Percentiles rank a stretch among this genome's conserved stretches.
phyloP scores from a whole-genome alignment of 257 asterid species.

The Echites panduratus region DNA sequence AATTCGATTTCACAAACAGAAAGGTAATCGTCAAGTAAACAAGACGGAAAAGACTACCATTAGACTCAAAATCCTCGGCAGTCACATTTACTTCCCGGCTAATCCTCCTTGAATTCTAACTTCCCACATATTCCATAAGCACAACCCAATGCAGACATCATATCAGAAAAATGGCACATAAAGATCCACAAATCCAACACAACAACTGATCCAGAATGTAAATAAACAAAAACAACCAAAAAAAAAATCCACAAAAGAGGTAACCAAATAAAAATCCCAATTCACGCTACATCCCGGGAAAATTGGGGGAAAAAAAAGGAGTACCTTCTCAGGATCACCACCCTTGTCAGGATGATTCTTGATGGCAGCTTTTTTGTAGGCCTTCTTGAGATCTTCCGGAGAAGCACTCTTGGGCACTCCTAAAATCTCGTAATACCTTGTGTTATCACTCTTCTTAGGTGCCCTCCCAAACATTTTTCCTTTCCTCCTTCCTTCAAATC shows the following conservation, averaged over 20 bases:
- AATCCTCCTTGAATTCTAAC: neutral
- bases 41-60: too few species aligned
- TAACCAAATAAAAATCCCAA: neutral
- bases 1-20: too few species aligned
- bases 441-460: conserved; percentile 46
- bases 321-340: conserved; percentile 88
- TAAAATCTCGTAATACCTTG: conserved; percentile 38
- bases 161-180: neutral
- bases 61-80: neutral
- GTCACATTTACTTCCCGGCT: neutral
- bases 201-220: neutral
- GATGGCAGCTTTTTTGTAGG: conserved; percentile 75
- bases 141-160: neutral
- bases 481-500: neutral
- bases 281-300: neutral
- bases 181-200: neutral
- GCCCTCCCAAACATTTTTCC: conserved; percentile 53
- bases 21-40: too few species aligned
- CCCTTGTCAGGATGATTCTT: conserved; percentile 90
- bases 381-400: conserved; percentile 73
- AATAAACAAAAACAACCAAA: neutral
- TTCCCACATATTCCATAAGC: neutral
- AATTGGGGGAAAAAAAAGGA: neutral
- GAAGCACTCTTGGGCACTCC: conserved; percentile 62
- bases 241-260: neutral